phyloP scores from a whole-genome alignment of 2,329 filamentous ascomycete species.

The Monilinia aucupariae region DNA sequence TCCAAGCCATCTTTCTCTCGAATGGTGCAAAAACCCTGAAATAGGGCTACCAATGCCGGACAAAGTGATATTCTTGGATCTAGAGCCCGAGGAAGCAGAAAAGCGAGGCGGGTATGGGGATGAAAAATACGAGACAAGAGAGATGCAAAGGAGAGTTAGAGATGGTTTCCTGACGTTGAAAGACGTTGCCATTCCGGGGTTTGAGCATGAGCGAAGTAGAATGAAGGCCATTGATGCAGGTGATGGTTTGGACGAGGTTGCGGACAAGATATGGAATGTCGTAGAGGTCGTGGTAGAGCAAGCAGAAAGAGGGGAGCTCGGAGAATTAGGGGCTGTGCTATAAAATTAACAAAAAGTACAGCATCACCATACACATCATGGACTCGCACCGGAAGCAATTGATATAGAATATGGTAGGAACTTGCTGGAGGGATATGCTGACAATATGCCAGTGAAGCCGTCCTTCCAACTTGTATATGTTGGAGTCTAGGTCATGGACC shows the following conservation, averaged over 20 bases:
- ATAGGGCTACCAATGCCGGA: conserved; percentile 83
- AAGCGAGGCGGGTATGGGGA: conserved; percentile 79
- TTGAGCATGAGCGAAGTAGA: conserved; percentile 46
- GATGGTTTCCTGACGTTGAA: conserved; percentile 62
- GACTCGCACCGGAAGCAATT: background rate
- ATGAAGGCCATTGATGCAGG: conserved; percentile 52
- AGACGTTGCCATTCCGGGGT: conserved; percentile 24
- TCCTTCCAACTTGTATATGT: background rate
- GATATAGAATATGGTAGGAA: background rate
- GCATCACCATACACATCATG: background rate
- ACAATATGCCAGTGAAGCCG: background rate
- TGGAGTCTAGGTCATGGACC: background rate
- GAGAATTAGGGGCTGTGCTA: conserved; percentile 9
- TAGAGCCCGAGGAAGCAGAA: conserved; percentile 66
- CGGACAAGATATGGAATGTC: conserved; percentile 41
- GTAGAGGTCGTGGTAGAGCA: conserved; percentile 41
- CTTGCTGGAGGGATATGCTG: background rate
- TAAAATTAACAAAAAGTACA: background rate
- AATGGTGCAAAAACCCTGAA: conserved; percentile 82
- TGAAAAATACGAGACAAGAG: conserved; percentile 81
- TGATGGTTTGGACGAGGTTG: conserved; percentile 50
- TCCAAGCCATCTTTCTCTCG: conserved; percentile 49
- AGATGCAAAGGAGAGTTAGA: conserved; percentile 76
- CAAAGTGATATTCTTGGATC: conserved; percentile 78
- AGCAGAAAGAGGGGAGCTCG: conserved; percentile 39